Conservation (phyloP, 805 yeast species). For the Saccharomyces kudriavzevii region DNA sequence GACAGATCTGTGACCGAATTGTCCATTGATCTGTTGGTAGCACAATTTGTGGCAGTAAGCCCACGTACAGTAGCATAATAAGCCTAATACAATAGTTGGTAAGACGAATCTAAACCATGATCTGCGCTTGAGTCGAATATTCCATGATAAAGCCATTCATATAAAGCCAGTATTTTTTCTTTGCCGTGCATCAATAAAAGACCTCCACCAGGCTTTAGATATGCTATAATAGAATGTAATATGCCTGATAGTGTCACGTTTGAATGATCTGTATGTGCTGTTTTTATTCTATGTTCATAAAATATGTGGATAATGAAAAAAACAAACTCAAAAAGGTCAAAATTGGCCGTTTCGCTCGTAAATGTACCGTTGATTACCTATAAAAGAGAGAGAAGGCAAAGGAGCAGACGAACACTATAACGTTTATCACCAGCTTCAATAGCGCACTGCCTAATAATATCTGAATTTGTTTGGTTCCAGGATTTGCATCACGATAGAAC, state of each 20-base stretch:
- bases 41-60: constrained; percentile 39
- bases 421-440: not conserved
- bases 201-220: not conserved
- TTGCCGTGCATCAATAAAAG: not conserved
- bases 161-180: not conserved
- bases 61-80: constrained; percentile 37
- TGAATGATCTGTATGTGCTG: too few species aligned
- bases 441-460: not conserved
- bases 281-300: not conserved
- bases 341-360: not conserved
- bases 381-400: not conserved
- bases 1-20: constrained; percentile 8
- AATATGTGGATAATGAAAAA: not conserved
- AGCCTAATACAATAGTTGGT: constrained; percentile 27
- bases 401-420: not conserved
- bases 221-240: not conserved
- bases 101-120: constrained; percentile 9
- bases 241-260: not conserved
- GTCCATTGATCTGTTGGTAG: constrained; percentile 23
- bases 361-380: not conserved
- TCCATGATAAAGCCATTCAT: not conserved
- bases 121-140: not conserved
- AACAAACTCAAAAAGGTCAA: not conserved
- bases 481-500: not conserved
- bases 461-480: not conserved